Conservation (phyloP, 306 rosid species). For the Acacia melanoxylon region DNA sequence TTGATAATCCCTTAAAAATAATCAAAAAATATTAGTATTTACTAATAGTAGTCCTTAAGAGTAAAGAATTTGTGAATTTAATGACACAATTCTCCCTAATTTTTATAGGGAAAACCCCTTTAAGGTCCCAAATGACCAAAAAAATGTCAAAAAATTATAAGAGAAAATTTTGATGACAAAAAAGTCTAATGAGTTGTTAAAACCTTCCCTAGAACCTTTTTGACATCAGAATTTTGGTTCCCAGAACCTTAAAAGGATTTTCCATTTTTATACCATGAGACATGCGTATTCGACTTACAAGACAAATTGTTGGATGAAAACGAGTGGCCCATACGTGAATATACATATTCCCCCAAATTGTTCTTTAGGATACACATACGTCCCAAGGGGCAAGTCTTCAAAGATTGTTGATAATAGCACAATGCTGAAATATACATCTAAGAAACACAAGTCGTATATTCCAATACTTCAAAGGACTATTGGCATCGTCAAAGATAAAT, state of each 20-base stretch:
- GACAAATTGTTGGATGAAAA: background rate
- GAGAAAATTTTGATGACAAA: too few species aligned
- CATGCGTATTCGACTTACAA: background rate
- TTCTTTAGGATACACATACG: background rate
- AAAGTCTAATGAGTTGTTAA: too few species aligned
- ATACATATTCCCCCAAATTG: background rate
- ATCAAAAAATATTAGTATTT: too few species aligned
- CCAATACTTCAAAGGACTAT: background rate
- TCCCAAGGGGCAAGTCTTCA: background rate
- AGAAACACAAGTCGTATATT: background rate
- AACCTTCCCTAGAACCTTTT: too few species aligned
- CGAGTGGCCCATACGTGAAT: background rate
- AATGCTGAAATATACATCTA: background rate
- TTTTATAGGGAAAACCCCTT: too few species aligned
- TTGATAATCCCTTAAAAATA: too few species aligned
- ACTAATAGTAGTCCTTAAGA: background rate
- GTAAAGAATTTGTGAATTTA: too few species aligned
- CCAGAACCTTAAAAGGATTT: too few species aligned
- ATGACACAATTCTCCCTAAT: background rate
- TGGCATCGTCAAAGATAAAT: background rate
- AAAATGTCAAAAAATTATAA: too few species aligned
- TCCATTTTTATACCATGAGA: background rate
- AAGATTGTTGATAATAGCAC: constrained; percentile 2
- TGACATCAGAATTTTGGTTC: too few species aligned
- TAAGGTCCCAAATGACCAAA: too few species aligned